phyloP scores from a whole-genome alignment of 441 rosid genomes.

The Geranium incanum region DNA sequence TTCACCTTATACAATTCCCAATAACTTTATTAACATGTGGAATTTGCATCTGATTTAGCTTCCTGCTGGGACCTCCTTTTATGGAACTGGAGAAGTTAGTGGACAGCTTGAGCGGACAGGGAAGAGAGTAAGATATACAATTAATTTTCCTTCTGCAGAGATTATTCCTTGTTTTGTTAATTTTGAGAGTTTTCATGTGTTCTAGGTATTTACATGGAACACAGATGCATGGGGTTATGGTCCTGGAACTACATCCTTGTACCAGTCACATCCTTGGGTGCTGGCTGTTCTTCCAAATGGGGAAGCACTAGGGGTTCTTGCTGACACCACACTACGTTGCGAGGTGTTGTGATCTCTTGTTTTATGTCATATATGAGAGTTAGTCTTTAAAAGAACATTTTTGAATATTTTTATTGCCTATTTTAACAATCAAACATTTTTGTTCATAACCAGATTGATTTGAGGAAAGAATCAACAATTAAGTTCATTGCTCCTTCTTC shows the following conservation, averaged over 20 bases:
- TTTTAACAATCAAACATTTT: constrained; percentile 16
- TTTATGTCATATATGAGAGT: constrained; percentile 7
- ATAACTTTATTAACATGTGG: constrained; percentile 5
- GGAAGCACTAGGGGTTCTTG: constrained; percentile 85
- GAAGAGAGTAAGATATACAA: constrained; percentile 52
- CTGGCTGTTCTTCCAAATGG: constrained; percentile 78
- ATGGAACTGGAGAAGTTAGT: constrained; percentile 97
- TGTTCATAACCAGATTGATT: constrained; percentile 64
- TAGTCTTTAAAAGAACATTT: not conserved
- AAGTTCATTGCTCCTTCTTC: constrained; percentile 46
- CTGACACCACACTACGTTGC: constrained; percentile 77
- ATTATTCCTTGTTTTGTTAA: constrained; percentile 6
- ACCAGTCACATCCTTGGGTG: constrained; percentile 99
- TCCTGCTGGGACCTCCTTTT: constrained; percentile 72
- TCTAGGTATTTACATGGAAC: constrained; percentile 91
- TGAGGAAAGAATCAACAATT: constrained; percentile 52
- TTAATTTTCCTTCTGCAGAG: not conserved
- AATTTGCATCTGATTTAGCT: constrained; percentile 38
- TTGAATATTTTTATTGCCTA: constrained; percentile 1
- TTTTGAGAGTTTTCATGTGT: not conserved
- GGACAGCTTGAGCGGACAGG: constrained; percentile 94
- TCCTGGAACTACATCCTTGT: constrained; percentile 73
- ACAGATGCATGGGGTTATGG: constrained; percentile 87
- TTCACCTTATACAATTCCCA: not conserved
- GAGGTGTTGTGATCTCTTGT: constrained; percentile 46